phyloP scores from a whole-genome alignment of 2,329 filamentous ascomycete species.

The Penicillium rolfsii region DNA sequence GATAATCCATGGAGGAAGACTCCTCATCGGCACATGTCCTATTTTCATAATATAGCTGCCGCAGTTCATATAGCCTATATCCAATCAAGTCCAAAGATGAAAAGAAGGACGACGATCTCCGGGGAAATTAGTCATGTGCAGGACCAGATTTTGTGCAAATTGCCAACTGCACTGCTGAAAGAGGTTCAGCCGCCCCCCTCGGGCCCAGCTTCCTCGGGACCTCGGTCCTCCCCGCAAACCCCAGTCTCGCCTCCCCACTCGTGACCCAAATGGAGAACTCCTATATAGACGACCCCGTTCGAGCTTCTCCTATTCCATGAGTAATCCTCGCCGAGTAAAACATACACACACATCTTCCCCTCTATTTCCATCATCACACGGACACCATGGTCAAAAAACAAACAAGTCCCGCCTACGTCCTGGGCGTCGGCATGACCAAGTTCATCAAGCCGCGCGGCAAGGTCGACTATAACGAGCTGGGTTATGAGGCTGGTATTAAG shows the following conservation, averaged over 20 bases:
- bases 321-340: background rate
- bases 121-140: conserved; percentile 4
- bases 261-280: conserved; percentile 1
- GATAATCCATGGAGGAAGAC: background rate
- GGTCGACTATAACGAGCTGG: conserved; percentile 91
- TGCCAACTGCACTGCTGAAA: background rate
- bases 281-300: conserved; percentile 4
- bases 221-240: conserved; percentile 40
- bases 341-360: background rate
- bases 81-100: background rate
- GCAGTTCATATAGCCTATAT: background rate
- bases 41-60: background rate
- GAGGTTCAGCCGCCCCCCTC: conserved; percentile 6
- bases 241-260: conserved; percentile 17
- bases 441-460: conserved; percentile 97
- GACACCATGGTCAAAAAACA: conserved; percentile 56
- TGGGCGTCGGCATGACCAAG: conserved; percentile 98
- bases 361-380: conserved; percentile 5
- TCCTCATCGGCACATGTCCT: background rate
- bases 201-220: conserved; percentile 36
- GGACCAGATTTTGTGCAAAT: conserved; percentile 10
- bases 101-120: conserved; percentile 7
- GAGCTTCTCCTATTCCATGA: background rate
- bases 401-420: conserved; percentile 72
- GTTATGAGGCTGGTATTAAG: conserved; percentile 89